A percentile compares a stretch with the other conserved stretches of the same genome.
Evolutionary conservation across 2,329 filamentous ascomycete genomes (phyloP).

Genomic region (Chlorencoelia australis): DNA sequence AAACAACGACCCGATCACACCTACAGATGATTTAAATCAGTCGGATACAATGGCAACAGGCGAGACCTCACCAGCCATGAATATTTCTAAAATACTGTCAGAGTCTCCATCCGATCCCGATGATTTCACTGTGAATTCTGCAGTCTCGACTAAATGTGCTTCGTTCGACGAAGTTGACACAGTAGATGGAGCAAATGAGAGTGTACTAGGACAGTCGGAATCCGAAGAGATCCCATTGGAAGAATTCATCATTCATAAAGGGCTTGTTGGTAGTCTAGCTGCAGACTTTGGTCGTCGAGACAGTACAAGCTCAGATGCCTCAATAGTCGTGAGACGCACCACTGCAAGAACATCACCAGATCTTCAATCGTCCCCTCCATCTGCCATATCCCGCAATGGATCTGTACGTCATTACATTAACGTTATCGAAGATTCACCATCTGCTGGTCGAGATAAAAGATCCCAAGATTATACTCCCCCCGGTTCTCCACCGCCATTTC

Average conservation of each 20-base stretch:
- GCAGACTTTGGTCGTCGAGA: constrained; percentile 3
- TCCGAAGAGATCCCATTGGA: too few species aligned
- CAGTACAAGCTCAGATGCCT: constrained; percentile 16
- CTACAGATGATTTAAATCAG: too few species aligned
- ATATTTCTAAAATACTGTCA: too few species aligned
- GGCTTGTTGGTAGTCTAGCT: not conserved
- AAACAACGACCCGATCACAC: too few species aligned
- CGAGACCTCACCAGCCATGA: too few species aligned
- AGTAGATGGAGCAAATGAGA: constrained; percentile 7
- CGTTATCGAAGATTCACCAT: constrained; percentile 18
- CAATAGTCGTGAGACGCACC: constrained; percentile 12
- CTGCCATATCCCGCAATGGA: constrained; percentile 7
- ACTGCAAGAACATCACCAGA: constrained; percentile 3
- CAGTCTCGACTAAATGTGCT: too few species aligned
- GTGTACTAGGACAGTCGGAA: too few species aligned
- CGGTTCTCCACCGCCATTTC: constrained; percentile 14
- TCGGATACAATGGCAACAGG: too few species aligned
- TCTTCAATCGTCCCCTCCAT: constrained; percentile 8
- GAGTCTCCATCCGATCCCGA: too few species aligned
- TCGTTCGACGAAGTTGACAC: too few species aligned
- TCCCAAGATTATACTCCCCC: constrained; percentile 17
- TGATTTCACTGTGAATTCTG: too few species aligned
- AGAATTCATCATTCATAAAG: too few species aligned
- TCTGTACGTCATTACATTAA: constrained; percentile 4
- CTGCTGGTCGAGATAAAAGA: constrained; percentile 11